Base-by-base conservation (phyloP, 1,284 basidiomycete genomes). In the Cutaneotrichosporon mucoides region DNA sequence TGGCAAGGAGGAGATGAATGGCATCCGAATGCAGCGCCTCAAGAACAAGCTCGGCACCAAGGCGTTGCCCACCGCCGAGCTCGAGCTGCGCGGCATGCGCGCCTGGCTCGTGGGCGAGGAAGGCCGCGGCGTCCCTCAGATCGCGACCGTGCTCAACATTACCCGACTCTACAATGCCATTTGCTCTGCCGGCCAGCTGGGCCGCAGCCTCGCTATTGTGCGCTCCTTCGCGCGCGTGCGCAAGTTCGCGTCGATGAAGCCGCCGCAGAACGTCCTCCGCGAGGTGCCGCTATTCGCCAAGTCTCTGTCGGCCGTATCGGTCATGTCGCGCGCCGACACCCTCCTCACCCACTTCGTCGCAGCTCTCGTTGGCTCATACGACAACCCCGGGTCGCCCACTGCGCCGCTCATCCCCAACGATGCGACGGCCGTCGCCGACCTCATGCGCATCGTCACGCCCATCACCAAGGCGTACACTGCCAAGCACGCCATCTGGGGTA, bases 11-110 rank as follows among this genome's bases (percentile, higher is more conserved):
- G 55, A 57, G 9, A 85, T 83, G 68, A 90, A 92, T 73, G 85
- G 85, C 34, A 85, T 91, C 62, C 79, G 82, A 60, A 79, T 88
- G 4, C 88, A 91, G 72, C 82, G 88, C 3, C 80, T 90, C 47
- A 89, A 91, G 79, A 83, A 88, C 72, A 91, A 91, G 77, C 81
- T 90, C 45, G 89, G 89, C 2, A 90, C 89, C 0, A 84, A 87
- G 61, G 80, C 84, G 36, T 77, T 91, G 9, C 89, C 89, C 0
- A 91, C 89, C 0, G 89, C 88, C 2, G 89, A 91, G 74, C 82
- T 90, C 53, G 84, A 84, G 37, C 78, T 91, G 38, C 79, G 85
- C 51, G 80, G 80, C 13, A 78, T 87, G 6, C 81, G 84, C 50
- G 89, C 80, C 1, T 88, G 86, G 72, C 83, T 88, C 47, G 77